Conservation (phyloP, 225 moss, liverwort and hornwort genomes). For the Climacium dendroides region DNA sequence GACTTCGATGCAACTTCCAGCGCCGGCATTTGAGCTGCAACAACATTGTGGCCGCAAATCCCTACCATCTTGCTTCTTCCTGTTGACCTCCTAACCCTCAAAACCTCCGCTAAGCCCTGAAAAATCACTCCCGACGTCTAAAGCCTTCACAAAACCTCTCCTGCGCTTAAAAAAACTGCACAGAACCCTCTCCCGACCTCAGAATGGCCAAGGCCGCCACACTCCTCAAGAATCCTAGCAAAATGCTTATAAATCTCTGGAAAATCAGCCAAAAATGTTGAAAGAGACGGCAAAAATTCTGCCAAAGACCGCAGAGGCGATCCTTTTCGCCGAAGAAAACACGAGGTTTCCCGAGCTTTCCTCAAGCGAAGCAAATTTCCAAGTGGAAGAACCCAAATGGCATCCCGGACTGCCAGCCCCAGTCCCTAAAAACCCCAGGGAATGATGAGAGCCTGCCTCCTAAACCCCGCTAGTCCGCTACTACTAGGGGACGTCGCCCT, state of each 20-base stretch:
- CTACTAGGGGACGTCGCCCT: no score
- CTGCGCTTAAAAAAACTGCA: background rate
- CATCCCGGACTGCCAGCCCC: background rate
- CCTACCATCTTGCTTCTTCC: slow-evolving; percentile 2
- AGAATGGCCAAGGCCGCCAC: background rate
- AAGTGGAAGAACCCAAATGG: background rate
- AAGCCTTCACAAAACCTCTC: background rate
- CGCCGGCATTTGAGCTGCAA: slow-evolving; percentile 13
- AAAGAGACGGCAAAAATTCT: no score
- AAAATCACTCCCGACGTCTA: background rate
- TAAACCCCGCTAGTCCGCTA: background rate
- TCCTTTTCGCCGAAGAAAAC: background rate
- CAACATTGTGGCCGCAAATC: slow-evolving; percentile 3
- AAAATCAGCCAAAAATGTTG: background rate
- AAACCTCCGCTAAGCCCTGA: background rate
- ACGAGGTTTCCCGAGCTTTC: no score
- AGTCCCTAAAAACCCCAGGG: background rate
- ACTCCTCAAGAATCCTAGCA: background rate
- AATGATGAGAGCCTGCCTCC: background rate
- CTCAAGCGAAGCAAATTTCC: background rate
- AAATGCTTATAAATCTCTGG: background rate
- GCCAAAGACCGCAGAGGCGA: background rate
- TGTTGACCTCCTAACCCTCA: background rate
- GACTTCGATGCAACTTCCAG: slow-evolving; percentile 5
- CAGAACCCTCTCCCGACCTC: background rate